Conservation (phyloP, 2,329 filamentous ascomycete species). For the Metarhizium brunneum region DNA sequence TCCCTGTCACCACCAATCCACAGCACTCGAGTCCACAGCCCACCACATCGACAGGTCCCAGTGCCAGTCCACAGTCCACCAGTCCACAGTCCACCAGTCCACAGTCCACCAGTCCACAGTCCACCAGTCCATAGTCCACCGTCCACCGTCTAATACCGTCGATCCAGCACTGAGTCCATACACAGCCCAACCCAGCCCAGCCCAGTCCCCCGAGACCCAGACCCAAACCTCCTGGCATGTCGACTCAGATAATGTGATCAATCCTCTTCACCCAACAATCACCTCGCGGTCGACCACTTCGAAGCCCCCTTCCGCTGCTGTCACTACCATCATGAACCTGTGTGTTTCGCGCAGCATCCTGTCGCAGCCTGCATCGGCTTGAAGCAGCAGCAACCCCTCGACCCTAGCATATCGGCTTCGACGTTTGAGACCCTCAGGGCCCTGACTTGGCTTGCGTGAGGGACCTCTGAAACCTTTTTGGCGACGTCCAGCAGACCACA, state of each 20-base stretch:
- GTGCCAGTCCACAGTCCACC: too few relatives aligned
- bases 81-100: too few relatives aligned
- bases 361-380: conserved; percentile 22
- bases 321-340: conserved; percentile 21
- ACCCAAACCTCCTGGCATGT: background rate
- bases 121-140: too few relatives aligned
- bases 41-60: too few relatives aligned
- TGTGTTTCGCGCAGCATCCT: conserved; percentile 13
- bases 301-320: background rate
- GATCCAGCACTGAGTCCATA: too few relatives aligned
- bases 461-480: conserved; percentile 21
- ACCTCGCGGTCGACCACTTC: background rate
- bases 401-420: conserved; percentile 2
- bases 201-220: background rate
- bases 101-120: too few relatives aligned
- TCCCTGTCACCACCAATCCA: too few relatives aligned
- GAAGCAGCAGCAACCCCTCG: conserved; percentile 7
- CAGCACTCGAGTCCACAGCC: too few relatives aligned
- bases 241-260: background rate
- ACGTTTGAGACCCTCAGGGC: conserved; percentile 14
- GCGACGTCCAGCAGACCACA: background rate
- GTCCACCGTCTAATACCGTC: too few relatives aligned
- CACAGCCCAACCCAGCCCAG: background rate
- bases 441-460: conserved; percentile 11
- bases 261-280: background rate